Percentiles rank a stretch among this genome's conserved stretches.
Conservation (phyloP, 768 basidiomycete genomes). For the Boletus pseudopeckii region DNA sequence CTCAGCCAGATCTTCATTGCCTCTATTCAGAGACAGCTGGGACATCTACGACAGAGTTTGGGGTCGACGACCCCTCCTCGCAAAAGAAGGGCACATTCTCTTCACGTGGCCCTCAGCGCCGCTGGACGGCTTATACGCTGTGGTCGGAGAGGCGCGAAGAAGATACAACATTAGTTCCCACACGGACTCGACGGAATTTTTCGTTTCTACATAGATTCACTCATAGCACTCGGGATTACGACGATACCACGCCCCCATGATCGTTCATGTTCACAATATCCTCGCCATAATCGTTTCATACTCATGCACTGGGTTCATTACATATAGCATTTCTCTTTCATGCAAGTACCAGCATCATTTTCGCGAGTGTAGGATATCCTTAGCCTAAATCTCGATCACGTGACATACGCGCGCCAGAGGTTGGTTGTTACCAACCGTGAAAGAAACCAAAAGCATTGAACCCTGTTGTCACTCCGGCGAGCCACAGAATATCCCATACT, state of each 20-base stretch:
- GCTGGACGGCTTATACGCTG: slow-evolving; percentile 16
- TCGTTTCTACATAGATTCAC: slow-evolving; percentile 38
- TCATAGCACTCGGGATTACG: slow-evolving; percentile 10
- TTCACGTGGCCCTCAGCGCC: slow-evolving; percentile 21
- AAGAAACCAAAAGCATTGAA: not conserved
- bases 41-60: slow-evolving; percentile 24
- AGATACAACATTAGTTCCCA: slow-evolving; percentile 12
- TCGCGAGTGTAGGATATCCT: not conserved
- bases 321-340: slow-evolving; percentile 7
- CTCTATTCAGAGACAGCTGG: slow-evolving; percentile 16
- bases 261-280: slow-evolving; percentile 2
- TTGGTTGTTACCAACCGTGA: slow-evolving; percentile 3
- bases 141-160: slow-evolving; percentile 14
- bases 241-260: slow-evolving; percentile 8
- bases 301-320: slow-evolving; percentile 9
- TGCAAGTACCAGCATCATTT: slow-evolving; percentile 3
- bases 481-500: slow-evolving; percentile 2
- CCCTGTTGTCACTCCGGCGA: not conserved
- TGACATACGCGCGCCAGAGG: slow-evolving; percentile 22
- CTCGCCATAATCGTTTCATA: slow-evolving; percentile 14
- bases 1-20: slow-evolving; percentile 30
- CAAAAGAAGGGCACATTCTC: slow-evolving; percentile 13
- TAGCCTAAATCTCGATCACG: slow-evolving; percentile 22
- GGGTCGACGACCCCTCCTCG: slow-evolving; percentile 10
- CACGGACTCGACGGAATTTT: slow-evolving; percentile 31